Conservation (phyloP, 179 eudicot genomes). For the Pouteria campechiana region DNA sequence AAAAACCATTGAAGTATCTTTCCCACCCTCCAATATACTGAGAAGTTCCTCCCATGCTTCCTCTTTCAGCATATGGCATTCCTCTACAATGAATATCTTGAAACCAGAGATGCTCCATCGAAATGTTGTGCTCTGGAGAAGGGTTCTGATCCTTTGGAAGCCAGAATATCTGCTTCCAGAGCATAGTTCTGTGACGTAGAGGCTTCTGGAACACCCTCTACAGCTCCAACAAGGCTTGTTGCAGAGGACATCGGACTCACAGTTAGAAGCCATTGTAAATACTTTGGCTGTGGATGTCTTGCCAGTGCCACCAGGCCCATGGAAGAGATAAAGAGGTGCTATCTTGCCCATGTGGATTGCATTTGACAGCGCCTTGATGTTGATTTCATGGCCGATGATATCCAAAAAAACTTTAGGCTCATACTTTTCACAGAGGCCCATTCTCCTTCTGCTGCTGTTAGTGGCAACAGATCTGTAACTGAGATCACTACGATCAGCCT, state of each 20-base stretch:
- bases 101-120: conserved; percentile 5
- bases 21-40: conserved; percentile 9
- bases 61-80: conserved; percentile 7
- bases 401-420: conserved; percentile 13
- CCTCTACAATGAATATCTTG: conserved; percentile 11
- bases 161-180: conserved; percentile 5
- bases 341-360: conserved; percentile 9
- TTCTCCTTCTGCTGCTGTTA: no score
- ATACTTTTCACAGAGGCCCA: conserved; percentile 13
- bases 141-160: conserved; percentile 8
- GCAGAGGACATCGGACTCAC: background rate
- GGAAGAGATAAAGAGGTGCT: conserved; percentile 14
- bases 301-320: conserved; percentile 21
- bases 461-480: no score
- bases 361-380: conserved; percentile 10
- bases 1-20: conserved; percentile 6
- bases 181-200: conserved; percentile 14
- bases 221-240: conserved; percentile 15
- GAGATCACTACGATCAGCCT: no score
- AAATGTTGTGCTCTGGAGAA: conserved; percentile 11
- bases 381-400: conserved; percentile 12
- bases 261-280: conserved; percentile 15
- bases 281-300: conserved; percentile 17
- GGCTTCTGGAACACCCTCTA: conserved; percentile 19
- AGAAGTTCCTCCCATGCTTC: conserved; percentile 18